These are phyloP conservation scores for Paraphoma sp. DNA, from an alignment of 2,329 filamentous ascomycete species.

Conservation along the genomic window DNA sequence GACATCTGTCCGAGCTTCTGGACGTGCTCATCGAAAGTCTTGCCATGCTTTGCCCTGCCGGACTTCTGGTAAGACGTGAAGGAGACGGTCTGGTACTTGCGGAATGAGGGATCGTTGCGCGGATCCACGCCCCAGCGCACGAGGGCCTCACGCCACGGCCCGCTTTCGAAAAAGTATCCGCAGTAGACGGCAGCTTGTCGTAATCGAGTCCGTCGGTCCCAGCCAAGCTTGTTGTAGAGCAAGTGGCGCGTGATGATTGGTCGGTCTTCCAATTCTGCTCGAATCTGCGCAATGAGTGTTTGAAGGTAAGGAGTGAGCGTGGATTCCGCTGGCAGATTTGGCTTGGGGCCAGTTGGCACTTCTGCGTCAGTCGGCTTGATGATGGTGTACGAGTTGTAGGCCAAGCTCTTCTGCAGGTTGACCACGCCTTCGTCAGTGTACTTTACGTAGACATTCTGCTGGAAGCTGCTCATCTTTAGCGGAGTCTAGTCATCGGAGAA, in stretches of 20 bases:
- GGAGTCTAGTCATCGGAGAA: not conserved
- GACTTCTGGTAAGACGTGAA: slow-evolving; percentile 43
- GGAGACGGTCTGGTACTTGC: slow-evolving; percentile 81
- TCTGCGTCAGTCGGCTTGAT: slow-evolving; percentile 66
- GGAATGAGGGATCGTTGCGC: slow-evolving; percentile 74
- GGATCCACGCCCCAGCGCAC: slow-evolving; percentile 88
- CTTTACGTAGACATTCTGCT: slow-evolving; percentile 82
- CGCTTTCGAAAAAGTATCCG: slow-evolving; percentile 90
- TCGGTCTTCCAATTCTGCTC: slow-evolving; percentile 71
- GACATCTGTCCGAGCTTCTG: slow-evolving; percentile 29
- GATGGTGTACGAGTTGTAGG: slow-evolving; percentile 53
- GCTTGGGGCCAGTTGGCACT: slow-evolving; percentile 67
- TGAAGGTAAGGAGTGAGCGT: slow-evolving; percentile 65
- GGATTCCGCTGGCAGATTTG: slow-evolving; percentile 60
- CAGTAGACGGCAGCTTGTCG: slow-evolving; percentile 82
- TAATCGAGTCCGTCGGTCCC: slow-evolving; percentile 62
- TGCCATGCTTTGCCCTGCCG: slow-evolving; percentile 32
- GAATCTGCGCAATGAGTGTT: slow-evolving; percentile 69
- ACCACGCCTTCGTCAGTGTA: slow-evolving; percentile 54
- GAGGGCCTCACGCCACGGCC: slow-evolving; percentile 89
- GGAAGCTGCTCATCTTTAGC: slow-evolving; percentile 63
- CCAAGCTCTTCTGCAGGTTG: slow-evolving; percentile 36
- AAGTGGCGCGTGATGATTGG: slow-evolving; percentile 88
- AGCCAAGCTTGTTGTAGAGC: slow-evolving; percentile 73
- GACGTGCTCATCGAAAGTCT: slow-evolving; percentile 34